Evolutionary conservation across 2,329 filamentous ascomycete species (phyloP), one percentile per base, ranked within the genome.

Genomic region (Colletotrichum sp.): DNA sequence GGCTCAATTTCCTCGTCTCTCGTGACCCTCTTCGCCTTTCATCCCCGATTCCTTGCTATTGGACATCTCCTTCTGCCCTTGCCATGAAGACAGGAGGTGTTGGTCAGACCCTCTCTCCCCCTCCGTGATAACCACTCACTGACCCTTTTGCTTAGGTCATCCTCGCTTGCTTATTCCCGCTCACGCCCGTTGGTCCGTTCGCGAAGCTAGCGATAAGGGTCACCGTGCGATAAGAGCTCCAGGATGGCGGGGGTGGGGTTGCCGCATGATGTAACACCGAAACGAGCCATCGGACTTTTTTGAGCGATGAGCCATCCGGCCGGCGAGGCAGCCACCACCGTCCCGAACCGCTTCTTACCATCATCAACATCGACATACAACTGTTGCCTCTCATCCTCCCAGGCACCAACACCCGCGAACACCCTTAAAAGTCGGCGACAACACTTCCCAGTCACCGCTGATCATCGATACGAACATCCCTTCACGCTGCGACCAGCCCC

Each of bases 211-310:
- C 48, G 63, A 74, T 74, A 71, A 34, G 67, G 48, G 12, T 27
- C 52, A 22, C 12, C 70, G 36, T 19, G 36, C 36, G 74, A 73
- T 74, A 73, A 74, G 70, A 73, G 64, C 74, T 74, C 34, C 36
- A 52, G 55, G 55, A 64, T 72, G 59, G 74, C 65, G 74, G 74
- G 74, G 74, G 64, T 65, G 69, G 74, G 65, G 44, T 60, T 48
- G 13, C 52, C 39, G 74, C 64, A 76, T 76, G 74, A 76, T 76
- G 74, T 74, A 76, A 76, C 74, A 60, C 64, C 16, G 55, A 64
- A 52, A 27, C 63, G 68, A 60, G 36, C 73, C 73, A 48, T 19
- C 59, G 48, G 44, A 55, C 65, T 55, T 65, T 74, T 74, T 75
- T 69, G 64, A 64, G 44, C 44, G 44, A 60, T 30, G 61, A 22